Percentiles rank a stretch among this genome's conserved stretches.
Conservation (phyloP, 2,329 filamentous ascomycete species). For the Mycocentrospora acerina region DNA sequence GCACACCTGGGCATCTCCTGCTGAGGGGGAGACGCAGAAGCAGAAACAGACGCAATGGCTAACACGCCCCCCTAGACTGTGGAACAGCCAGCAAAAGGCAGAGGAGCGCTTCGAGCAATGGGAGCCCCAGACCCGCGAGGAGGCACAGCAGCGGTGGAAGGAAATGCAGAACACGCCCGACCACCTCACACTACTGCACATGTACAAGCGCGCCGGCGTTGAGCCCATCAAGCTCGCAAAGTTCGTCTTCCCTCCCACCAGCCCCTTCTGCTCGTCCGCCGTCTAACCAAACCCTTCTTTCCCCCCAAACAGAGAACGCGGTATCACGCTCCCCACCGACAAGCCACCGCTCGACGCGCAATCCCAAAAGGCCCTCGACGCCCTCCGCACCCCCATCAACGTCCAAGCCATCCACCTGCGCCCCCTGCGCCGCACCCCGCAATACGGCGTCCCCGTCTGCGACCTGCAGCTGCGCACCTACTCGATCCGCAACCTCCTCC, state of each 20-base stretch:
- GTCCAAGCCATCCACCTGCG: conserved; percentile 85
- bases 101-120: conserved; percentile 18
- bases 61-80: conserved; percentile 20
- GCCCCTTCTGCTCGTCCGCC: background rate
- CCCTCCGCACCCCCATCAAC: conserved; percentile 60
- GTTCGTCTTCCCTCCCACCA: conserved; percentile 14
- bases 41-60: conserved; percentile 9
- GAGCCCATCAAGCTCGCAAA: conserved; percentile 40
- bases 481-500: conserved; percentile 84
- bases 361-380: conserved; percentile 33
- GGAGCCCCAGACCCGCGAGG: conserved; percentile 34
- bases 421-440: conserved; percentile 73
- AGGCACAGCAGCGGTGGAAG: conserved; percentile 32
- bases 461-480: conserved; percentile 93
- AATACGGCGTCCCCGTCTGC: conserved; percentile 80
- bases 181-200: conserved; percentile 28
- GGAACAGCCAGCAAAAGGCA: conserved; percentile 25
- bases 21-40: background rate
- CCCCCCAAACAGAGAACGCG: conserved; percentile 34
- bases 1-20: background rate
- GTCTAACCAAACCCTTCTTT: background rate
- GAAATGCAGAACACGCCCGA: conserved; percentile 34
- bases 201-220: conserved; percentile 35
- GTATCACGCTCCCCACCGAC: conserved; percentile 35
- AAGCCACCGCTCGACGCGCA: conserved; percentile 29